Evolutionary conservation across 148 eudicot genomes (phyloP), one percentile per base, ranked within the genome.

Genomic region (Bassia scoparia): DNA sequence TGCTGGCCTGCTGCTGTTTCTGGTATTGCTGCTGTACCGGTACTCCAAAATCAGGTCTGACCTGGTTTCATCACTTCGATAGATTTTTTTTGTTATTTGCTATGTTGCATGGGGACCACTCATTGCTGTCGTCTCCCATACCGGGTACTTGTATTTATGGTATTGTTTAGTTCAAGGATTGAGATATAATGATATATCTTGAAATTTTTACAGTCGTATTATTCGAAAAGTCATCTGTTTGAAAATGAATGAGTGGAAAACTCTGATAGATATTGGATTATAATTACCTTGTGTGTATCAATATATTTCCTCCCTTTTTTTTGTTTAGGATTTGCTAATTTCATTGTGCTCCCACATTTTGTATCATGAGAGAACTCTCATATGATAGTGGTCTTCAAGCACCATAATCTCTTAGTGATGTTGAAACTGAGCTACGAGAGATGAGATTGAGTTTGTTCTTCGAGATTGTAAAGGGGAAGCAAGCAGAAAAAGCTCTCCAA

Each of bases 401-500:
- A 9, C 97, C 81, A 66, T 80, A 61, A 48, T 69, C 87, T 61
- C 26, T 70, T 44, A 69, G 31, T 60, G 96, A 90, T 72, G 67
- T 87, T 68, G 94, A 92, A 73, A 78, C 69, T 75, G 97, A 96
- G 80, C 75, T 96, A 74, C 87, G 87, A 68, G 97, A 92, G 77
- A 83, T 92, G 79, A 87, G 88, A 78, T 61, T 87, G 81, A 87
- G 83, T 69, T 86, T 92, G 52, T 76, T 90, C 78, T 83, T 85
- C 87, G 99, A 96, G 85, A 87, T 89, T 55, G 99, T 92, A 74
- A 92, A 88, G 85, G 79, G 97, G 75, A 96, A 88, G 80, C 92
- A 92, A 65, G 89, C 87, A 52, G 99, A 96, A 79, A 94, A 90
- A 77, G 64, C 78, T 69, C 69, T 87, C 30, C 79, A 83, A 61